Base-by-base conservation (phyloP, 2,329 filamentous ascomycete genomes). In the Fusarium transvaalense region DNA sequence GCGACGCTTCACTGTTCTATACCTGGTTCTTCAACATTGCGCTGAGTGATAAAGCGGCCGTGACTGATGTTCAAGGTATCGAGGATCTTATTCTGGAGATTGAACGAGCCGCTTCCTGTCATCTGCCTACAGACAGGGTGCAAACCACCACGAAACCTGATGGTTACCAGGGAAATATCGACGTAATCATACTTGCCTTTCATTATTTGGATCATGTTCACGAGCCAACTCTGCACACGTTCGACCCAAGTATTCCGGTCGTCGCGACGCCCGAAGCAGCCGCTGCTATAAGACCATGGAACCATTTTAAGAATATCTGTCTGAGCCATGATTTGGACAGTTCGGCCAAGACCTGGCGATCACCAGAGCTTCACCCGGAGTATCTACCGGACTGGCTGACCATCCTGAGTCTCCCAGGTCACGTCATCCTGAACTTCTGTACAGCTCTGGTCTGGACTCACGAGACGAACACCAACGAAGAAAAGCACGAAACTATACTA, bases 1-100 rank as follows among this genome's bases (percentile, higher is more conserved):
- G 76, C 7, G 59, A 73, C 8, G 42, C 68, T 7, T 65, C 42
- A 5, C 34, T 70, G 4, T 6, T 72, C 13, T 37, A 46, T 1
- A 63, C 59, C 5, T 75, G 71, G 71, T 54, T 76, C 29, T 55
- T 75, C 23, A 51, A 64, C 12, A 66, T 76, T n/a, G 19, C 55
- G 3, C 13, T 68, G 12, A 29, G 38, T 15, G 14, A 35, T 0
- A 23, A 19, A 19, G 53, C 68, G 3, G 35, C 42, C 10, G 39
- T 71, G 6, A 17, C 42, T 10, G 43, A 53, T 9, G 38, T 32
- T 1, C 35, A 53, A 19, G 61, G 50, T 6, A 61, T 73, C 17
- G 64, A 73, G 19, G 37, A 12, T 10, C 32, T 63, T 5, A 65
- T 70, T 23, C 29, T 39, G 5, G 56, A 69, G 10, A 73, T 72